phyloP scores from a whole-genome alignment of 2,329 filamentous ascomycete species.

The Fusarium sp. region DNA sequence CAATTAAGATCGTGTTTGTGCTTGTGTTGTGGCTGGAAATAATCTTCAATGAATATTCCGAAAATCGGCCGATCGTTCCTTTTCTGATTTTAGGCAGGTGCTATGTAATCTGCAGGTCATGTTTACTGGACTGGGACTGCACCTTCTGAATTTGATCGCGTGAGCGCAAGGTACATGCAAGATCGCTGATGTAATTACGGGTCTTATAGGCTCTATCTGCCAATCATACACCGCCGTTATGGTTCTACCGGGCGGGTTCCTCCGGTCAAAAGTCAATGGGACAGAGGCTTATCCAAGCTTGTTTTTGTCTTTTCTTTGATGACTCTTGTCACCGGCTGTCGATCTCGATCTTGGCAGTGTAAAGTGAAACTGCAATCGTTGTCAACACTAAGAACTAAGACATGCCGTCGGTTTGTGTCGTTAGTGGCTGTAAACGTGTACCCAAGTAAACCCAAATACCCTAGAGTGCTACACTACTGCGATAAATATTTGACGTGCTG shows the following conservation, averaged over 20 bases:
- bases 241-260: slow-evolving; percentile 3
- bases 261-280: slow-evolving; percentile 22
- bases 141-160: slow-evolving; percentile 17
- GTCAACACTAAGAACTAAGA: no score
- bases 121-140: not conserved
- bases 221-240: not conserved
- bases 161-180: slow-evolving; percentile 26
- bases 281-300: slow-evolving; percentile 26
- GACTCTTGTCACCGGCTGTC: not conserved
- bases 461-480: no score
- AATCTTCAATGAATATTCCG: slow-evolving; percentile 3
- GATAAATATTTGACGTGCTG: no score
- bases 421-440: no score
- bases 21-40: not conserved
- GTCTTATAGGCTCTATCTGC: fast-evolving
- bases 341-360: slow-evolving; percentile 6
- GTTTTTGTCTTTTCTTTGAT: not conserved
- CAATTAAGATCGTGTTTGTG: slow-evolving; percentile 11
- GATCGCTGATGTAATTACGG: slow-evolving; percentile 23
- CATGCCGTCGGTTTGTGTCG: no score
- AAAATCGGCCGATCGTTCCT: slow-evolving; percentile 22
- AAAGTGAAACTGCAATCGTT: not conserved
- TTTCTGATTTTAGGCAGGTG: slow-evolving; percentile 17
- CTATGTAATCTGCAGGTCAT: slow-evolving; percentile 29
- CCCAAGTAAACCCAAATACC: no score